Conservation (phyloP, 2,329 filamentous ascomycete genomes). For the Nemania sp. region DNA sequence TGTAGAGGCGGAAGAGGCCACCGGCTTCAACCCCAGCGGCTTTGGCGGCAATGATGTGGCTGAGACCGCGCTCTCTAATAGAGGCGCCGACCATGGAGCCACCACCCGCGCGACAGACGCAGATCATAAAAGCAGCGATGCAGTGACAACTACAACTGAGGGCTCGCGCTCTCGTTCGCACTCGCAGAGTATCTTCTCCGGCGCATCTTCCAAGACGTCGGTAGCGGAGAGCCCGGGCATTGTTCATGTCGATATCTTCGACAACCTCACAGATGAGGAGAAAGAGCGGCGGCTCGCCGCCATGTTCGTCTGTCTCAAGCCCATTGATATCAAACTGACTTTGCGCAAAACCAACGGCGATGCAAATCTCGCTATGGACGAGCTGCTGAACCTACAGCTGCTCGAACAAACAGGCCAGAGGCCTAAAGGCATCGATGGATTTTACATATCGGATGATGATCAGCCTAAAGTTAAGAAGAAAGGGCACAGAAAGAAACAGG, state of each 20-base stretch:
- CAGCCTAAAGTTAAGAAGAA: constrained; percentile 45
- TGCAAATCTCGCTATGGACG: constrained; percentile 72
- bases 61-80: constrained; percentile 27
- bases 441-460: constrained; percentile 61
- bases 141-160: constrained; percentile 34
- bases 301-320: constrained; percentile 73
- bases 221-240: constrained; percentile 32
- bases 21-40: constrained; percentile 78
- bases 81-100: constrained; percentile 23
- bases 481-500: constrained; percentile 40
- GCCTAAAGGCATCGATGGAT: constrained; percentile 80
- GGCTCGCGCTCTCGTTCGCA: constrained; percentile 29
- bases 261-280: constrained; percentile 56
- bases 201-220: constrained; percentile 30
- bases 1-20: constrained; percentile 69
- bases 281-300: constrained; percentile 66
- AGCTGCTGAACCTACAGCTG: constrained; percentile 77
- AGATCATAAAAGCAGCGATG: constrained; percentile 36
- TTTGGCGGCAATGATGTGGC: constrained; percentile 51
- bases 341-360: constrained; percentile 70
- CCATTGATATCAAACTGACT: constrained; percentile 66
- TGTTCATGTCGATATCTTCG: constrained; percentile 38
- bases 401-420: constrained; percentile 68
- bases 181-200: constrained; percentile 29
- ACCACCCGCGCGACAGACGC: constrained; percentile 21